Evolutionary conservation across 495 filamentous ascomycete genomes (phyloP).

Genomic region (Neurospora hispaniola): DNA sequence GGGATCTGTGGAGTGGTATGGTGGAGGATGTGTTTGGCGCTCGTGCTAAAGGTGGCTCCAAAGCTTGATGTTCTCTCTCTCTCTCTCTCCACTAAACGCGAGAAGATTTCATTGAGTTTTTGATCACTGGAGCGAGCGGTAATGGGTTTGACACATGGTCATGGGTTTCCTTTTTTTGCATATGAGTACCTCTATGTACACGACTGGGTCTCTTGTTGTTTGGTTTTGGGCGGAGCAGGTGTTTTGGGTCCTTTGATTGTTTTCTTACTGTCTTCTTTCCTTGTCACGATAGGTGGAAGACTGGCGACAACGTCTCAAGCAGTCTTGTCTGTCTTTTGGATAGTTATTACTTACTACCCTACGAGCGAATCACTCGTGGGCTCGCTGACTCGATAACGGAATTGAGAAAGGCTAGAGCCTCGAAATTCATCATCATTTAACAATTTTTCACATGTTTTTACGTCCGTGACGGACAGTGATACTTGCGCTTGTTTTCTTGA

Average conservation of each 20-base stretch:
- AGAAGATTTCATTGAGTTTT: not conserved
- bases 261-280: not conserved
- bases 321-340: not conserved
- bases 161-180: not conserved
- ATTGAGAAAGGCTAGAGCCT: not conserved
- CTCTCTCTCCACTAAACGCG: not conserved
- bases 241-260: not conserved
- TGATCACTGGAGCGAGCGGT: not conserved
- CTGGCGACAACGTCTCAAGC: not conserved
- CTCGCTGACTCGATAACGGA: not conserved
- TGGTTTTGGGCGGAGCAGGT: not conserved
- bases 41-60: not conserved
- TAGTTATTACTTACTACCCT: not conserved
- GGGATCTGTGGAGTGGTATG: conserved; percentile 35
- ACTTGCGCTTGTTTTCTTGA: too few species aligned
- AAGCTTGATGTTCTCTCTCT: not conserved
- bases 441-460: not conserved
- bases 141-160: not conserved
- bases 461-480: too few species aligned
- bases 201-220: not conserved
- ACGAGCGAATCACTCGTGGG: not conserved
- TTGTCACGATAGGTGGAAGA: not conserved
- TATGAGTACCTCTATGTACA: not conserved
- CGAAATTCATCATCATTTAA: not conserved
- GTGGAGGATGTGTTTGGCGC: conserved; percentile 33